phyloP scores from a whole-genome alignment of 768 basidiomycete genomes.

The Tubosaeta sp. region DNA sequence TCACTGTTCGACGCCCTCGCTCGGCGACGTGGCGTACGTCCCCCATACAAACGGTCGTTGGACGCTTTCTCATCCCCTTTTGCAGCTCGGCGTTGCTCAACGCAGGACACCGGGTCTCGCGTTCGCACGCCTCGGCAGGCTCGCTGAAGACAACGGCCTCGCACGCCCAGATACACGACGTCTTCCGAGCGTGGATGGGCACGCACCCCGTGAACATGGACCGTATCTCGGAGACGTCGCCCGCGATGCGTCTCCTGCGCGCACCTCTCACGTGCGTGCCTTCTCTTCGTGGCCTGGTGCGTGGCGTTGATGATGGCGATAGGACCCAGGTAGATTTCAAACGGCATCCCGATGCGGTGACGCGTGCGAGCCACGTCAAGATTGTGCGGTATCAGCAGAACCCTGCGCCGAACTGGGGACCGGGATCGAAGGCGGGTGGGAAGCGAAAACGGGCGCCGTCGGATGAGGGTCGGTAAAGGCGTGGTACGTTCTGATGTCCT shows the following conservation, averaged over 20 bases:
- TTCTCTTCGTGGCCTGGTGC: neutral
- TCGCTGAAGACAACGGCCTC: conserved; percentile 89
- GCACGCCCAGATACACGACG: conserved; percentile 66
- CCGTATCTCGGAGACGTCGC: conserved; percentile 73
- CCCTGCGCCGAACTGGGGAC: conserved; percentile 92
- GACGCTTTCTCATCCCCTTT: neutral
- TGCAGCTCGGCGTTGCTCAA: conserved; percentile 84
- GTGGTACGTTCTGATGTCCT: too few species aligned
- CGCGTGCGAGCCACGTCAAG: conserved; percentile 61
- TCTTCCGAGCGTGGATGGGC: conserved; percentile 84
- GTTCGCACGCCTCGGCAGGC: conserved; percentile 86
- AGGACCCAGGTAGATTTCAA: conserved; percentile 72
- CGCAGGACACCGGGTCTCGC: conserved; percentile 77
- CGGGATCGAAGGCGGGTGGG: conserved; percentile 58
- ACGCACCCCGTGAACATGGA: conserved; percentile 77
- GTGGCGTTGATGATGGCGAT: neutral
- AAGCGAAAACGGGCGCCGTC: conserved; percentile 30
- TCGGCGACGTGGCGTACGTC: conserved; percentile 72
- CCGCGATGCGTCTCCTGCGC: conserved; percentile 61
- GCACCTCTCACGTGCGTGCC: conserved; percentile 56
- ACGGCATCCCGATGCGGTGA: conserved; percentile 62
- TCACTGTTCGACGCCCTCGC: conserved; percentile 72
- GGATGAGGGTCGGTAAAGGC: conserved; percentile 10
- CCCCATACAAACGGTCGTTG: too few species aligned
- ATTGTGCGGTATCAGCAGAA: conserved; percentile 89